Evolutionary conservation across 179 eudicot genomes (phyloP).

Genomic region (Vitellaria paradoxa): DNA sequence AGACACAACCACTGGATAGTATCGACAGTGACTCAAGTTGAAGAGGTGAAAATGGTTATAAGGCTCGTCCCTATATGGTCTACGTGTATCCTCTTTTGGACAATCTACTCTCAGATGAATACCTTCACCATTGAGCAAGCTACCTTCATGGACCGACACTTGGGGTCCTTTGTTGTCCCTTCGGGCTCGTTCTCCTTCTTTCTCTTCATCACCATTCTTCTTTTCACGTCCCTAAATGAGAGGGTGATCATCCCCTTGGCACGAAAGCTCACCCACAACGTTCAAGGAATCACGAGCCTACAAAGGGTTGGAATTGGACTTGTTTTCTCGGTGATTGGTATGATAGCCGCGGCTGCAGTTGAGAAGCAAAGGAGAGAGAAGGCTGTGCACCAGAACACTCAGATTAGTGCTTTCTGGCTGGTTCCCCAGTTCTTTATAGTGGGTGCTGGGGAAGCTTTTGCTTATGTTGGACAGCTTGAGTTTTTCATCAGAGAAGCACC

Average conservation of each 20-base stretch:
- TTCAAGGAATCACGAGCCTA: slow-evolving; percentile 73
- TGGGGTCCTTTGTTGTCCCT: slow-evolving; percentile 69
- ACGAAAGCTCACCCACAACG: slow-evolving; percentile 56
- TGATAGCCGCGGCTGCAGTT: slow-evolving; percentile 70
- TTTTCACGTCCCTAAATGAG: slow-evolving; percentile 81
- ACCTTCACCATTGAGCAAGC: slow-evolving; percentile 97
- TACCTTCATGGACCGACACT: slow-evolving; percentile 76
- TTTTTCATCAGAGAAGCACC: slow-evolving; percentile 98
- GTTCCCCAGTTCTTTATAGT: slow-evolving; percentile 94
- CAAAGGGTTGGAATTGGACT: slow-evolving; percentile 86
- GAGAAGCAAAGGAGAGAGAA: slow-evolving; percentile 56
- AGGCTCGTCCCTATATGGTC: slow-evolving; percentile 90
- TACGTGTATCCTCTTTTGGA: slow-evolving; percentile 92
- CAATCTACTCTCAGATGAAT: slow-evolving; percentile 94
- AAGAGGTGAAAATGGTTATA: slow-evolving; percentile 90
- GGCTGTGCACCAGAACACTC: slow-evolving; percentile 18
- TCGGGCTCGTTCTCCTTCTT: slow-evolving; percentile 83
- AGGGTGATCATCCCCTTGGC: slow-evolving; percentile 64
- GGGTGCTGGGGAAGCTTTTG: slow-evolving; percentile 97
- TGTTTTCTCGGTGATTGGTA: slow-evolving; percentile 52
- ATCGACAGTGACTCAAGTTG: slow-evolving; percentile 84
- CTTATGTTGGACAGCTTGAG: slow-evolving; percentile 93
- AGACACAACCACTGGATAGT: slow-evolving; percentile 56
- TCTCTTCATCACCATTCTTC: slow-evolving; percentile 74
- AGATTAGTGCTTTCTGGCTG: slow-evolving; percentile 80